These are phyloP conservation scores for Lathyrus aphaca DNA, from an alignment of 306 rosid genomes.

Conservation along the genomic window DNA sequence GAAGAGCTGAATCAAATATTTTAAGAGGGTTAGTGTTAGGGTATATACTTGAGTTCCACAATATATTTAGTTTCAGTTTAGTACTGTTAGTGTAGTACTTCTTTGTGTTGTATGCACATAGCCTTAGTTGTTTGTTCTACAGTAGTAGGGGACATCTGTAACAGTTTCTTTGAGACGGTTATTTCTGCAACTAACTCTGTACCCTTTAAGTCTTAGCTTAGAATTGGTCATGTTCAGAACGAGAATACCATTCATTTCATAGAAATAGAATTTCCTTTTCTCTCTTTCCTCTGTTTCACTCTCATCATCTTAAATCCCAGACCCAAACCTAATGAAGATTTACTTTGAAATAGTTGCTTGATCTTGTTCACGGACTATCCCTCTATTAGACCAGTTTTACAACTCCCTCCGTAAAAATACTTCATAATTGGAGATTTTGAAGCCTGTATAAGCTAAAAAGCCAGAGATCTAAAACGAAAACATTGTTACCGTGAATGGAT, in stretches of 20 bases:
- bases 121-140: slow-evolving; percentile 2
- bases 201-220: slow-evolving; percentile 2
- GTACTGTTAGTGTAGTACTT: background rate
- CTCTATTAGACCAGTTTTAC: too few relatives aligned
- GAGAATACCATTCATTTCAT: background rate
- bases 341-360: too few relatives aligned
- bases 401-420: too few relatives aligned
- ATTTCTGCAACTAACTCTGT: background rate
- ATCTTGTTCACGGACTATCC: too few relatives aligned
- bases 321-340: too few relatives aligned
- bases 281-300: too few relatives aligned
- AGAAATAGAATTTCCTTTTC: too few relatives aligned
- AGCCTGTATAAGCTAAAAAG: too few relatives aligned
- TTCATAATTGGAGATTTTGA: too few relatives aligned
- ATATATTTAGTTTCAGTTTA: background rate
- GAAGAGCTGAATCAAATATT: background rate
- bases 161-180: background rate
- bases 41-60: background rate
- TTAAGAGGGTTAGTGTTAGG: background rate
- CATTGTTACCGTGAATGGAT: background rate
- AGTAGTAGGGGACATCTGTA: background rate
- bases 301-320: too few relatives aligned
- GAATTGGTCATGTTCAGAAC: background rate
- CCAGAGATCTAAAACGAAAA: too few relatives aligned
- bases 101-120: background rate